phyloP scores from a whole-genome alignment of 2,329 filamentous ascomycete genomes.

The Scytalidium lignicola region DNA sequence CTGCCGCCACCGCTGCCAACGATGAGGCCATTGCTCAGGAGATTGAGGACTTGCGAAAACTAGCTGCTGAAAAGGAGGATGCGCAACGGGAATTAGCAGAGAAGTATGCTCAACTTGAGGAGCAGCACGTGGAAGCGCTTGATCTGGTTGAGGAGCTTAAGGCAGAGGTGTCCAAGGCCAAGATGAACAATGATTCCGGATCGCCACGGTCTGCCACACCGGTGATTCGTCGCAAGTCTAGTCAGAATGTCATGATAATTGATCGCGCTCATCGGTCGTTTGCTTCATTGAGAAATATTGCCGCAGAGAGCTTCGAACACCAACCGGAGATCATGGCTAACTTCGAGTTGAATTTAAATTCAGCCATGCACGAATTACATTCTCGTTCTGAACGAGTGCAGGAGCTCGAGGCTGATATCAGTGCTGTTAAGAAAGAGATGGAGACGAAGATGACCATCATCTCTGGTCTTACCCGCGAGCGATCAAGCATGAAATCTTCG shows the following conservation, averaged over 20 bases:
- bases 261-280: conserved; percentile 92
- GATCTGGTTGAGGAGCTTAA: conserved; percentile 89
- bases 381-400: conserved; percentile 83
- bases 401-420: conserved; percentile 79
- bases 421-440: conserved; percentile 87
- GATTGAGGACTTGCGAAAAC: conserved; percentile 62
- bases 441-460: conserved; percentile 96
- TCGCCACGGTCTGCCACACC: conserved; percentile 61
- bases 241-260: conserved; percentile 78
- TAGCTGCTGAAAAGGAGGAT: conserved; percentile 72
- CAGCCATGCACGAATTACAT: conserved; percentile 89
- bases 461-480: conserved; percentile 84
- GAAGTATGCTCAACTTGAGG: conserved; percentile 78
- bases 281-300: conserved; percentile 82
- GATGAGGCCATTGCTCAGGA: conserved; percentile 54
- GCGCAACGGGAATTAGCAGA: conserved; percentile 67
- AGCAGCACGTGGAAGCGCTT: conserved; percentile 74
- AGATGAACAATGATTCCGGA: conserved; percentile 42
- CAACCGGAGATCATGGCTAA: conserved; percentile 82
- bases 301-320: conserved; percentile 76
- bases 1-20: conserved; percentile 8
- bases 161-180: conserved; percentile 76
- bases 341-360: conserved; percentile 87
- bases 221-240: conserved; percentile 90
- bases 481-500: conserved; percentile 79